Evolutionary conservation across 2,329 filamentous ascomycete species (phyloP).

Genomic region (Colletotrichum tamarilloi): DNA sequence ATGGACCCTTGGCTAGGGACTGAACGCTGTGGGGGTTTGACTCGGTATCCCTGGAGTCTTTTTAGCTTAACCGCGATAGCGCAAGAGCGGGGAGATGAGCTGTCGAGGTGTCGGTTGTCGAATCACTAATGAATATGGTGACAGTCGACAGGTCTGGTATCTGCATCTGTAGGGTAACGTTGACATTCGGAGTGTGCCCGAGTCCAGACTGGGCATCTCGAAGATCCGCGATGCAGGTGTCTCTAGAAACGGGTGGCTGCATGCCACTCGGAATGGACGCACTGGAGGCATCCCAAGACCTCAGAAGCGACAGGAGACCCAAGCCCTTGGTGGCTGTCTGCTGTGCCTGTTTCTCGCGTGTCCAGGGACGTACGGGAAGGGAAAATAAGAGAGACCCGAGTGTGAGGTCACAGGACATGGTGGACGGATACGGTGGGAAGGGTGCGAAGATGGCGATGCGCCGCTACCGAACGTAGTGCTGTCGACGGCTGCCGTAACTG

Average conservation of each 20-base stretch:
- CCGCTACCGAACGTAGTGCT: background rate
- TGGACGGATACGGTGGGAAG: background rate
- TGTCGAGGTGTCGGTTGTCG: conserved; percentile 4
- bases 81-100: conserved; percentile 20
- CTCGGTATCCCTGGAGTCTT: conserved; percentile 11
- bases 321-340: background rate
- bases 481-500: conserved; percentile 6
- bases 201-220: conserved; percentile 14
- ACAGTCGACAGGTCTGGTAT: background rate
- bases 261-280: background rate
- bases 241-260: conserved; percentile 3
- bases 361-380: background rate
- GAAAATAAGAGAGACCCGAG: conserved; percentile 6
- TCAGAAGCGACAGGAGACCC: background rate
- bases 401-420: conserved; percentile 5
- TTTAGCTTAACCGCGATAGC: conserved; percentile 13
- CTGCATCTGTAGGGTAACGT: conserved; percentile 11
- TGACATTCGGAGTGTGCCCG: conserved; percentile 32
- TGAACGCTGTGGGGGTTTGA: conserved; percentile 8
- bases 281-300: background rate
- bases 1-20: background rate
- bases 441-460: conserved; percentile 13
- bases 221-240: conserved; percentile 17
- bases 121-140: background rate
- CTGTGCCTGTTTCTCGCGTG: background rate